Evolutionary conservation across 257 asterid species (phyloP), one percentile per base, ranked within the genome.

Genomic region (Oldenlandia corymbosa): DNA sequence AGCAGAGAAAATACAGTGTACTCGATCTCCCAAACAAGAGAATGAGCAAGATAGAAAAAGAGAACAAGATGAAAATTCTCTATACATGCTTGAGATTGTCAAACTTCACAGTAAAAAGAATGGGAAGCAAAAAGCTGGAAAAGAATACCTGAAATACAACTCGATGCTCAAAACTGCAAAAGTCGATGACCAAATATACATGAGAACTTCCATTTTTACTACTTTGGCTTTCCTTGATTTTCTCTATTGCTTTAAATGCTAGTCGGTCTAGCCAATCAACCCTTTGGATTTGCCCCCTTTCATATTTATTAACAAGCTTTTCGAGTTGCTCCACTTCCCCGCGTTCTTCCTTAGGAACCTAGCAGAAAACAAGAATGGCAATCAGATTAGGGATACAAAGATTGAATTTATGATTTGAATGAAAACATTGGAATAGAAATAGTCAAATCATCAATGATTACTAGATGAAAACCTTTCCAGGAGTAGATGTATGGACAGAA

Each of bases 251-350:
- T 78, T 89, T 87, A 75, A 92, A 92, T 36, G 97, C 86, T 57
- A 92, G 95, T 47, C 99, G 82, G 73, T 92, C 99, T 58, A 89
- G 87, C 99, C 99, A 92, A 84, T 92, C 99, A 77, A 92, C 90
- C 74, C 96, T 87, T 72, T 89, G 99, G 72, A 92, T 85, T 76
- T 89, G 97, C 58, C 97, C 99, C 71, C 99, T 83, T 80, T 92
- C 99, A 64, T 89, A 92, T 79, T 89, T 92, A 71, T 87, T 92
- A 10, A 83, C 85, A 73, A 92, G 95, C 82, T 92, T 92, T 71
- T 92, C 96, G 81, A 92, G 66, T n/a, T 95, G 97, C 77, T 92
- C 97, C 75, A 87, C 62, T 66, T 92, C 99, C 72, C 99, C 97
- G 5, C 99, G 88, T 78, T 92, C 97, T 64, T 85, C 96, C 79